A percentile compares a stretch with the other conserved stretches of the same genome.
Evolutionary conservation across 441 rosid genomes (phyloP).

Genomic region (Manihot esculenta): DNA sequence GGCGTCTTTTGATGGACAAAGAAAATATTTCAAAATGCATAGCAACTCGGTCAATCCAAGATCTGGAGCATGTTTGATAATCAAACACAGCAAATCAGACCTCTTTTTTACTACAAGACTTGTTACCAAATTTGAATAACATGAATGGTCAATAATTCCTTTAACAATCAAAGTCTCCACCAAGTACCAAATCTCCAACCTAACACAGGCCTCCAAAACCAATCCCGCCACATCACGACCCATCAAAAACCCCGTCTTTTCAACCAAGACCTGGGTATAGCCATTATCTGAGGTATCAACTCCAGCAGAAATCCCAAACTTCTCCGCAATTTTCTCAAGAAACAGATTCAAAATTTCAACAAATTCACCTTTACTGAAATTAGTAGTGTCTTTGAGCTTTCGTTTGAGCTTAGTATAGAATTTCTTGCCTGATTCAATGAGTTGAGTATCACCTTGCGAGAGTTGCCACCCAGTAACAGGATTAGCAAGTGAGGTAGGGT

Average conservation of each 20-base stretch:
- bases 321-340: conserved; percentile 51
- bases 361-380: conserved; percentile 49
- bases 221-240: conserved; percentile 56
- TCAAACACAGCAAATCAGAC: conserved; percentile 65
- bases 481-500: conserved; percentile 46
- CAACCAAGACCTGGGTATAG: conserved; percentile 37
- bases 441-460: conserved; percentile 44
- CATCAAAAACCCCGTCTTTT: conserved; percentile 45
- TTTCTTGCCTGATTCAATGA: conserved; percentile 46
- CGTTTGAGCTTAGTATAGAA: conserved; percentile 52
- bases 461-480: conserved; percentile 65
- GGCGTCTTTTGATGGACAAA: conserved; percentile 66
- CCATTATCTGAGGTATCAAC: conserved; percentile 28
- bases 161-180: conserved; percentile 51
- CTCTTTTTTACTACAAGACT: conserved; percentile 53
- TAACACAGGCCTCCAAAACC: conserved; percentile 64
- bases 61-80: conserved; percentile 60
- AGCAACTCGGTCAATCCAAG: conserved; percentile 59
- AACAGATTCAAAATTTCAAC: conserved; percentile 45
- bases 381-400: conserved; percentile 56
- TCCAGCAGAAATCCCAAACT: conserved; percentile 34
- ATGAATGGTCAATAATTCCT: conserved; percentile 46
- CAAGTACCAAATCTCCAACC: conserved; percentile 67
- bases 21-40: conserved; percentile 67
- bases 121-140: conserved; percentile 46